Percentiles rank a stretch among this genome's conserved stretches.
These are phyloP conservation scores for Naematelia aurantialba DNA, from an alignment of 768 basidiomycete species.

Conservation along the genomic window DNA sequence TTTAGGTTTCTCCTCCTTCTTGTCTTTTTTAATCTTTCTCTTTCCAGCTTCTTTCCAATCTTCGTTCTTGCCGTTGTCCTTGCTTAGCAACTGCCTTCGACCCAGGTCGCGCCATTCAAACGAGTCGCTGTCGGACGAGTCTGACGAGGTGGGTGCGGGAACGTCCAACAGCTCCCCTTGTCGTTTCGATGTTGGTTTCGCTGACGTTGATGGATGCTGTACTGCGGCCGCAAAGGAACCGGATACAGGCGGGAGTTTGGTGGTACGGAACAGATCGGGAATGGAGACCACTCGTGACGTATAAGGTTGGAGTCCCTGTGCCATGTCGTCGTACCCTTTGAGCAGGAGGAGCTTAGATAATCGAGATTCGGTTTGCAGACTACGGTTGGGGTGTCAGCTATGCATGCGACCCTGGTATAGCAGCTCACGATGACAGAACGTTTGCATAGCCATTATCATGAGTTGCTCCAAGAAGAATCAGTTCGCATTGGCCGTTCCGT, in stretches of 20 bases:
- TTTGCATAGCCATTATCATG: conserved; percentile 42
- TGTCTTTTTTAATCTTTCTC: not conserved
- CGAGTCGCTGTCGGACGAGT: not conserved
- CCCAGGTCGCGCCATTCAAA: not conserved
- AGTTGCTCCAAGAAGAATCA: conserved; percentile 34
- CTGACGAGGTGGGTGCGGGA: too few species aligned
- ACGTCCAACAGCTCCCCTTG: not conserved
- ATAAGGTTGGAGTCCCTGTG: conserved; percentile 23
- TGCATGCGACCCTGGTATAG: not conserved
- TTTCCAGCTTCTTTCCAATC: conserved; percentile 1
- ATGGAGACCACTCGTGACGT: conserved; percentile 22
- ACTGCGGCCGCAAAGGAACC: not conserved
- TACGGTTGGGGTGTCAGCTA: conserved; percentile 3
- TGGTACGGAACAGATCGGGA: conserved; percentile 30
- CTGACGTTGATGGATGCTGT: not conserved
- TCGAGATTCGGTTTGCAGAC: conserved; percentile 31
- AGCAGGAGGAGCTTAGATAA: conserved; percentile 34
- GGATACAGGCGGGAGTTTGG: conserved; percentile 13
- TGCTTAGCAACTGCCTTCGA: not conserved
- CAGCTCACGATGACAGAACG: conserved; percentile 28
- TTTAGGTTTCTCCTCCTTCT: conserved; percentile 1
- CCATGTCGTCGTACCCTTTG: conserved; percentile 29
- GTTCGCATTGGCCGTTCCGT: conserved; percentile 31
- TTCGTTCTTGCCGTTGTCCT: conserved; percentile 1
- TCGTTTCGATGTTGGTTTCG: not conserved